Percentiles rank a stretch among this genome's conserved stretches.
Conservation (phyloP, 495 filamentous ascomycete species). For the Friedmanniomyces simplex region DNA sequence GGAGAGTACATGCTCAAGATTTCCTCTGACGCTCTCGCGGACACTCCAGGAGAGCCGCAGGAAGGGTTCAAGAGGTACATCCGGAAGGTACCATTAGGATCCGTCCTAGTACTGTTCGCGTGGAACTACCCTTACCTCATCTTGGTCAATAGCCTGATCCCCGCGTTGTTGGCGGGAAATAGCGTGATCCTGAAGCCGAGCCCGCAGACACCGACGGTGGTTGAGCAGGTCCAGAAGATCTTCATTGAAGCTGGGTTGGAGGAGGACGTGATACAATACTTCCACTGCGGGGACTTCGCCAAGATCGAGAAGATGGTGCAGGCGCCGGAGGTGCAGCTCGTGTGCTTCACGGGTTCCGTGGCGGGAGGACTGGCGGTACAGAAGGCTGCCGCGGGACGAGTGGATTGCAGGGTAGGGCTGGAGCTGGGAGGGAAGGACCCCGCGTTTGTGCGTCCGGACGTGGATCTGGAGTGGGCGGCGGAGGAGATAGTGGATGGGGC, state of each 20-base stretch:
- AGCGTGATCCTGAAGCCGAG: constrained; percentile 87
- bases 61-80: constrained; percentile 83
- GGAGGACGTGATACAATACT: constrained; percentile 71
- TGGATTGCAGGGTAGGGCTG: constrained; percentile 66
- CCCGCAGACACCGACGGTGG: constrained; percentile 84
- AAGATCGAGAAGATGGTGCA: constrained; percentile 62
- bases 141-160: constrained; percentile 80
- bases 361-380: constrained; percentile 79
- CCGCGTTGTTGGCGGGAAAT: constrained; percentile 78
- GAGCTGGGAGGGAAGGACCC: constrained; percentile 92
- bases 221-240: constrained; percentile 64
- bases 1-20: constrained; percentile 74
- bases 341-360: constrained; percentile 93
- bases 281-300: constrained; percentile 68
- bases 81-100: constrained; percentile 72
- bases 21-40: constrained; percentile 57
- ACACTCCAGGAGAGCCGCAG: constrained; percentile 69
- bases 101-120: constrained; percentile 77
- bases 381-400: constrained; percentile 63
- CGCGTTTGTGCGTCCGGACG: constrained; percentile 76
- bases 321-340: constrained; percentile 59
- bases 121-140: constrained; percentile 97
- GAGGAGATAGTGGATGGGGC: constrained; percentile 89
- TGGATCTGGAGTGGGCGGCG: constrained; percentile 80
- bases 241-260: constrained; percentile 72